These are phyloP conservation scores for Didymella exigua DNA, from an alignment of 2,329 filamentous ascomycete species.

Conservation along the genomic window DNA sequence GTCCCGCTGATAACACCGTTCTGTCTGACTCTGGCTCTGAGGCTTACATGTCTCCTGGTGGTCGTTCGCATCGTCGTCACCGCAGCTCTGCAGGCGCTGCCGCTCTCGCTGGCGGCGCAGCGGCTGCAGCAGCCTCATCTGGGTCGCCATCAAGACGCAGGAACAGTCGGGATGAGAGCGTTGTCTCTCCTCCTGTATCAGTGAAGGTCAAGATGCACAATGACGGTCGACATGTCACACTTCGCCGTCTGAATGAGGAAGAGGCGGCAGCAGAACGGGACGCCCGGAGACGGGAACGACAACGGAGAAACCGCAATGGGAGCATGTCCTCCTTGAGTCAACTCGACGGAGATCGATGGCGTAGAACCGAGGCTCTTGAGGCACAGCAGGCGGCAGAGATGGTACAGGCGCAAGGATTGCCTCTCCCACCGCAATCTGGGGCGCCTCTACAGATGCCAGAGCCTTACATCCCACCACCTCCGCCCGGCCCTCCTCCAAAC, in stretches of 20 bases:
- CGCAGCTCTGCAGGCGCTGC: constrained; percentile 31
- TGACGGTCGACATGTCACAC: constrained; percentile 67
- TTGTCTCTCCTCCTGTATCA: constrained; percentile 64
- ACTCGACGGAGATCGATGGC: constrained; percentile 47
- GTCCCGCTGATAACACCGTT: constrained; percentile 44
- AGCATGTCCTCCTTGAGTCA: constrained; percentile 49
- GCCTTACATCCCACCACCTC: constrained; percentile 38
- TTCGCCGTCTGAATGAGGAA: constrained; percentile 65
- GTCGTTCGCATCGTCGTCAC: constrained; percentile 42
- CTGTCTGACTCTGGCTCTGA: constrained; percentile 51
- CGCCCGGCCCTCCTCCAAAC: constrained; percentile 39
- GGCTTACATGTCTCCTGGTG: constrained; percentile 45
- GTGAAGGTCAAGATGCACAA: constrained; percentile 70
- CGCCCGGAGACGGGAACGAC: constrained; percentile 57
- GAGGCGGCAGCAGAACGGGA: constrained; percentile 66
- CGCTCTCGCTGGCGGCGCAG: constrained; percentile 34
- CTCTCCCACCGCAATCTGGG: constrained; percentile 26
- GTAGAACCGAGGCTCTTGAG: constrained; percentile 47
- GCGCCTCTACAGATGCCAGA: constrained; percentile 38
- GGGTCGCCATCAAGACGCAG: constrained; percentile 41
- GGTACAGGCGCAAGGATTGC: constrained; percentile 22
- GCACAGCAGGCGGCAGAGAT: constrained; percentile 42
- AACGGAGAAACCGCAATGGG: constrained; percentile 45
- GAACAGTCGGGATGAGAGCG: constrained; percentile 50
- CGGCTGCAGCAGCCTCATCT: constrained; percentile 31